phyloP scores from a whole-genome alignment of 2,329 filamentous ascomycete genomes.

The Hypoxylon sp. region DNA sequence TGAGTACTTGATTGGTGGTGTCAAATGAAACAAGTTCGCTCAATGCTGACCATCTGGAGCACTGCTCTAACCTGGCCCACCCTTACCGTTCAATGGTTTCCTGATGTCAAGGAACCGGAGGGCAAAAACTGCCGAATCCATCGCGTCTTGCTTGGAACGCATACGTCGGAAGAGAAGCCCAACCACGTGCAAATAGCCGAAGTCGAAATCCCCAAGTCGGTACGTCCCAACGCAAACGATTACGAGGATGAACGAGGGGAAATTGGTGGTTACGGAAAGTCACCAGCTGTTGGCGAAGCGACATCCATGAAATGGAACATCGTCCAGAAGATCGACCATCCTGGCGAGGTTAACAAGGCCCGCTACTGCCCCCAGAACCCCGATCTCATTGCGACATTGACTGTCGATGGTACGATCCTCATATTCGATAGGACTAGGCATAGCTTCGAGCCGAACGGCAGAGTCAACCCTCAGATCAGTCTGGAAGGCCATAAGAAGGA shows the following conservation, averaged over 20 bases:
- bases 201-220: constrained; percentile 87
- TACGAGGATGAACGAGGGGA: constrained; percentile 94
- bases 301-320: constrained; percentile 86
- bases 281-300: constrained; percentile 60
- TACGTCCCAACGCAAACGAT: constrained; percentile 77
- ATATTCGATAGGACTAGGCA: constrained; percentile 98
- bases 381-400: constrained; percentile 93
- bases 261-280: constrained; percentile 89
- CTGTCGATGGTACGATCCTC: constrained; percentile 85
- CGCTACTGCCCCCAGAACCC: constrained; percentile 98
- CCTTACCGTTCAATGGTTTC: constrained; percentile 97
- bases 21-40: background rate
- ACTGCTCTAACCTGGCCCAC: constrained; percentile 98
- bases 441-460: constrained; percentile 76
- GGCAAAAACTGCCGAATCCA: constrained; percentile 89
- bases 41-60: constrained; percentile 47
- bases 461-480: constrained; percentile 82
- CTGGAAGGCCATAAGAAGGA: constrained; percentile 86
- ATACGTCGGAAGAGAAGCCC: constrained; percentile 83
- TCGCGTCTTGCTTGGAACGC: constrained; percentile 90
- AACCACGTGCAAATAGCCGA: constrained; percentile 97
- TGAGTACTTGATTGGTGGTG: constrained; percentile 46
- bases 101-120: constrained; percentile 87
- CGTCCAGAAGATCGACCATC: constrained; percentile 95
- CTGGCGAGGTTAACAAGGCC: constrained; percentile 97